Evolutionary conservation across 106 monocot genomes (phyloP).

Genomic region (Ottelia alismoides): DNA sequence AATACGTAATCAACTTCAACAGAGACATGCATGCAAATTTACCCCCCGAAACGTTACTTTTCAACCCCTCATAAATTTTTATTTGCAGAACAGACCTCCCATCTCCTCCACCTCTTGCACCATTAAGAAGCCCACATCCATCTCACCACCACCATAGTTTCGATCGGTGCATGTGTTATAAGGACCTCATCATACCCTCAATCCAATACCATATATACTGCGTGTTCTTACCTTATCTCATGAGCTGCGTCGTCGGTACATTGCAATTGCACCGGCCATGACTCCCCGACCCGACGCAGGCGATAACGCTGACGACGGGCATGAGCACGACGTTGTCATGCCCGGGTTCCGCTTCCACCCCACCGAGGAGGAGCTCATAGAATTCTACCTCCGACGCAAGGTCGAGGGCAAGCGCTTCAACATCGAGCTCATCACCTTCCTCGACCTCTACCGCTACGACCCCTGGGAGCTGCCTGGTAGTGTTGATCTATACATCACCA

Average conservation of each 20-base stretch:
- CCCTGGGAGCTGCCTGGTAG: constrained; percentile 29
- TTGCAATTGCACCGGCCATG: constrained; percentile 11
- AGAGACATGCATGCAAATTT: too few species aligned
- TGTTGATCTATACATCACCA: too few species aligned
- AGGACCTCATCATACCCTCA: neutral
- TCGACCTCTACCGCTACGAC: constrained; percentile 26
- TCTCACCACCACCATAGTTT: neutral
- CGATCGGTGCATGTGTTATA: neutral
- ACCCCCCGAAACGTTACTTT: too few species aligned
- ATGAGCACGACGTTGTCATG: constrained; percentile 24
- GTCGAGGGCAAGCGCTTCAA: constrained; percentile 24
- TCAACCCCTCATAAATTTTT: too few species aligned
- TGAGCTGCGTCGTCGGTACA: neutral
- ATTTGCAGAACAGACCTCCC: too few species aligned
- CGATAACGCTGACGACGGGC: neutral
- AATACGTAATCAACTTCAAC: too few species aligned
- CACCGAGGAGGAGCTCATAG: constrained; percentile 22
- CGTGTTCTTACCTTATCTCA: neutral
- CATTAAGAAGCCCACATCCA: neutral
- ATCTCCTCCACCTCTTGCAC: neutral
- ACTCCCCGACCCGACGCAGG: neutral
- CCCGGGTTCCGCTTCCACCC: constrained; percentile 29
- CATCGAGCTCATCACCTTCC: constrained; percentile 26
- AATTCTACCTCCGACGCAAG: constrained; percentile 26
- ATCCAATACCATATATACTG: neutral